These are phyloP conservation scores for Sporisorium iseilematis-ciliati DNA, from an alignment of 1,284 basidiomycete species.

Conservation along the genomic window DNA sequence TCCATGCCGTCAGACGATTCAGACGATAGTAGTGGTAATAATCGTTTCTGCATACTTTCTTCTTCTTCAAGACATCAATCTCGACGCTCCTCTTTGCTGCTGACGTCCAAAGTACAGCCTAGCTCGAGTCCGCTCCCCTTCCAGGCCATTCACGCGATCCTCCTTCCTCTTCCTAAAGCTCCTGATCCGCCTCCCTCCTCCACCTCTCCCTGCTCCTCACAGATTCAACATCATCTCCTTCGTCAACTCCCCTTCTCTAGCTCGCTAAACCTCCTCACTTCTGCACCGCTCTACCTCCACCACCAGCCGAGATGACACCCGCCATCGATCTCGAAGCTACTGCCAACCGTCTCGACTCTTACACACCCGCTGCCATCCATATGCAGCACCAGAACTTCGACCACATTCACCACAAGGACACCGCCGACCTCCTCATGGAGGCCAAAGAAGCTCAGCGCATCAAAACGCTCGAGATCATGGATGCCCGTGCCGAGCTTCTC, in stretches of 20 bases:
- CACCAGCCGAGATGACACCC: constrained; percentile 57
- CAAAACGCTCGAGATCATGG: constrained; percentile 49
- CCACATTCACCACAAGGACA: constrained; percentile 42
- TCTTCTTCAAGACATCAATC: neutral
- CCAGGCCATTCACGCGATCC: constrained; percentile 40
- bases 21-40: constrained; percentile 62
- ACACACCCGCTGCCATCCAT: constrained; percentile 26
- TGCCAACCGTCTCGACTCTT: constrained; percentile 47
- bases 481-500: constrained; percentile 43
- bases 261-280: constrained; percentile 46
- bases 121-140: constrained; percentile 13
- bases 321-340: constrained; percentile 48
- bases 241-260: constrained; percentile 20
- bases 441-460: constrained; percentile 50
- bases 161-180: constrained; percentile 48
- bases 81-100: constrained; percentile 5
- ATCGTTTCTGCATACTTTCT: constrained; percentile 30
- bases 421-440: constrained; percentile 49
- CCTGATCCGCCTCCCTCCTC: constrained; percentile 49
- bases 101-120: constrained; percentile 20
- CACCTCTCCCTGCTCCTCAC: neutral
- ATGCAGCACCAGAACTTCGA: constrained; percentile 28
- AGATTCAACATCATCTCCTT: constrained; percentile 28
- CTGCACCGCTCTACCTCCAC: constrained; percentile 51
- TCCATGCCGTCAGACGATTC: constrained; percentile 61